phyloP scores from a whole-genome alignment of 73 alveolate genomes.

The Stentor roeselii region DNA sequence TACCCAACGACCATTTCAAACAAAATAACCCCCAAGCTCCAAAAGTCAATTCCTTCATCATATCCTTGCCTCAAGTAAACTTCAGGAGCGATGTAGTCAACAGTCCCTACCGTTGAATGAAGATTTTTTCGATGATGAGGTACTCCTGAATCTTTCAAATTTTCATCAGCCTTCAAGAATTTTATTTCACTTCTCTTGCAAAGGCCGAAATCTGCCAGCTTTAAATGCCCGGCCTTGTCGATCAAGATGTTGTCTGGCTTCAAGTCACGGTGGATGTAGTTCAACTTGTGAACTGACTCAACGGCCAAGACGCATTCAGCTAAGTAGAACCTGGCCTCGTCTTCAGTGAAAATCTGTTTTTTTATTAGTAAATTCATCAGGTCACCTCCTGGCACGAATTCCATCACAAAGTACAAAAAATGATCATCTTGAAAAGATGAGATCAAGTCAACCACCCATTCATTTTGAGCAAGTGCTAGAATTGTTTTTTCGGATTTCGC shows the following conservation, averaged over 20 bases:
- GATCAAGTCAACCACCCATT: slow-evolving; percentile 52
- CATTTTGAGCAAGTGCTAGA: slow-evolving; percentile 54
- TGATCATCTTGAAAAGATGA: slow-evolving; percentile 53
- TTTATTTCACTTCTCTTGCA: slow-evolving; percentile 44
- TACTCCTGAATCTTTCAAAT: neutral
- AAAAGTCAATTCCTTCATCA: slow-evolving; percentile 66
- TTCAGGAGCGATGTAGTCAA: slow-evolving; percentile 91
- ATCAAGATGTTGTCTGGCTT: too few relatives aligned
- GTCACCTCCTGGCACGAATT: slow-evolving; percentile 58
- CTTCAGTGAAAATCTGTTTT: slow-evolving; percentile 81
- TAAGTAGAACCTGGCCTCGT: slow-evolving; percentile 76
- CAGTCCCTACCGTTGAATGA: slow-evolving; percentile 56
- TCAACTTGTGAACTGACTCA: slow-evolving; percentile 82
- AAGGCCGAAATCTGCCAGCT: slow-evolving; percentile 63
- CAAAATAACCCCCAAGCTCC: slow-evolving; percentile 77
- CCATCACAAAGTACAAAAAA: slow-evolving; percentile 54
- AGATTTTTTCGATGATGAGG: neutral
- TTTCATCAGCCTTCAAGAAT: neutral
- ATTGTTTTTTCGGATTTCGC: slow-evolving; percentile 77
- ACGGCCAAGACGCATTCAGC: slow-evolving; percentile 85
- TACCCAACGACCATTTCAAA: slow-evolving; percentile 71
- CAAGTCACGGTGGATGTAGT: too few relatives aligned
- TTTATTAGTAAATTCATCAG: slow-evolving; percentile 80
- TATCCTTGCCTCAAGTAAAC: slow-evolving; percentile 74
- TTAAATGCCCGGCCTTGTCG: slow-evolving; percentile 87